Percentiles rank a stretch among this genome's conserved stretches.
Evolutionary conservation across 495 filamentous ascomycete genomes (phyloP).

Genomic region (Aspergillus avenaceus): DNA sequence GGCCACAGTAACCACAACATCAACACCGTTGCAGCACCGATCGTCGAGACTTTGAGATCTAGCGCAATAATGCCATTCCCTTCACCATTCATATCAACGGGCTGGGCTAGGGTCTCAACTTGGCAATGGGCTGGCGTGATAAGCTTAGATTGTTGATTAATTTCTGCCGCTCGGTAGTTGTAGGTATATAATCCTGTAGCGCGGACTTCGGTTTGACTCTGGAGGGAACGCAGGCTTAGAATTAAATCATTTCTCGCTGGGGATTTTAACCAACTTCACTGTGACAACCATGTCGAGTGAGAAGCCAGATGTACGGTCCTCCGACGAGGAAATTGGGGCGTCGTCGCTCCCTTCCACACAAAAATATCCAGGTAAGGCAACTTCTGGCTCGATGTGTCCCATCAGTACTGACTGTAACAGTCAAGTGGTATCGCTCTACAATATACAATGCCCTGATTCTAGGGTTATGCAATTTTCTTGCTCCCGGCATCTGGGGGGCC

Average conservation of each 20-base stretch:
- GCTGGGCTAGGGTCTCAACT: background rate
- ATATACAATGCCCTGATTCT: constrained; percentile 62
- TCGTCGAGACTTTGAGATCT: background rate
- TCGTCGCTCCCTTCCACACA: background rate
- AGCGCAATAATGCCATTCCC: background rate
- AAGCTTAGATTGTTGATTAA: background rate
- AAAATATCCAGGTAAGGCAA: constrained; percentile 23
- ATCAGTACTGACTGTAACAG: constrained; percentile 21
- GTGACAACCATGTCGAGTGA: constrained; percentile 2
- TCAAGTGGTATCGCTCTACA: constrained; percentile 62
- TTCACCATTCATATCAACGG: background rate
- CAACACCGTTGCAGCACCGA: constrained; percentile 5
- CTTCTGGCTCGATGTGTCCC: background rate
- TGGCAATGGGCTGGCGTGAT: background rate
- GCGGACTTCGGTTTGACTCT: too few relatives aligned
- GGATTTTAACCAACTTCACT: too few relatives aligned
- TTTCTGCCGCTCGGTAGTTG: too few relatives aligned
- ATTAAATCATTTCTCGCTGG: too few relatives aligned
- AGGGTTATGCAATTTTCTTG: constrained; percentile 58
- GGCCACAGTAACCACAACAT: constrained; percentile 28
- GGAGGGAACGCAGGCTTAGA: too few relatives aligned
- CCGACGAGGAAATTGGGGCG: constrained; percentile 18
- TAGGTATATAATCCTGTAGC: too few relatives aligned
- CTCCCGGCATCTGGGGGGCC: constrained; percentile 64
- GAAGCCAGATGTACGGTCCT: constrained; percentile 13